Evolutionary conservation across 2,329 filamentous ascomycete genomes (phyloP), one percentile per base, ranked within the genome.

Genomic region (Penicillium expansum): DNA sequence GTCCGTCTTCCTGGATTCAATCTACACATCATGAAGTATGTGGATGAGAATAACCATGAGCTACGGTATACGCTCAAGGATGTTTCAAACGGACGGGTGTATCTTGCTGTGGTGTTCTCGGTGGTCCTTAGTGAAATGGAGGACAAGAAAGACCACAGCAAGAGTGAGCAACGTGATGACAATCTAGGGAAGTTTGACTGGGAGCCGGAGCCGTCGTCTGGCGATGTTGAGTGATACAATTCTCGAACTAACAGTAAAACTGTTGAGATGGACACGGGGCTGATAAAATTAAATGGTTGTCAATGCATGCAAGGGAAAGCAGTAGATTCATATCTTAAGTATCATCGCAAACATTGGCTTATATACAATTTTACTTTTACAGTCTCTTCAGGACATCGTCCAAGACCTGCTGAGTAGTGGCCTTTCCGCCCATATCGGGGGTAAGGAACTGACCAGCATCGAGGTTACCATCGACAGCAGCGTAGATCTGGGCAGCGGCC

Each of bases 51-150:
- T 80, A 88, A 90, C 79, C 90, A 95, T 77, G 82, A 86, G 65
- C 84, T 95, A 77, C 92, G 92, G 83, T 97, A 97, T 76, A 91
- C 95, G 57, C 82, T 97, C 69, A 93, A 92, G 71, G 90, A 97
- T 74, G 85, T 85, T 59, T 75, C 80, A 22, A 93, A 90, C 0
- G 84, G 84, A 47, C 83, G 90, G 33, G 82, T 90, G 16, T 90
- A 96, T 66, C 85, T 96, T 30, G 90, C 93, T 44, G 80, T 97
- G 16, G 76, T 91, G 5, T 93, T 97, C 71, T 88, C 87, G 18
- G 79, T 97, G 4, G 81, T 94, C 58, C 82, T 73, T 41, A 57
- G 69, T 13, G 64, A 66, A 4, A 57, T 43, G 30, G 63, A 68
- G 13, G 60, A 64, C 14, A 59, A 69, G 18, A 52, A 61, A 3